Evolutionary conservation across 83 land plant species (phyloP).

Genomic region (Picea engelmannii): DNA sequence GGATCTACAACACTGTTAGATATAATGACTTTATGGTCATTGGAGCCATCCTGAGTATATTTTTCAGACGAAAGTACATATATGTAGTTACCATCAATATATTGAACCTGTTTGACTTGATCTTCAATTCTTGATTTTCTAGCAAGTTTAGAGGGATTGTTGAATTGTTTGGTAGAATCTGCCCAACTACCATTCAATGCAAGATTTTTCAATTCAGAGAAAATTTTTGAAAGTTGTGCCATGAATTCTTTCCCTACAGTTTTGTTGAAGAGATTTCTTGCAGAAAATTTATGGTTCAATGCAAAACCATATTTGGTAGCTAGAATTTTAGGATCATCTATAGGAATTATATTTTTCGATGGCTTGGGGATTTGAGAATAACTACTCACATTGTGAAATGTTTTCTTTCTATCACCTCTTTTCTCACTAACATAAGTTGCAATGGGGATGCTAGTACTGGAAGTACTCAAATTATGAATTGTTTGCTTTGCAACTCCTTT

Average conservation of each 20-base stretch:
- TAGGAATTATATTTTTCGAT: too few species aligned
- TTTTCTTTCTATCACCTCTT: too few species aligned
- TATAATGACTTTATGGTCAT: background rate
- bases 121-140: background rate
- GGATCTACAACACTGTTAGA: background rate
- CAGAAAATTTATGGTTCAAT: too few species aligned
- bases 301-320: too few species aligned
- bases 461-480: background rate
- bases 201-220: constrained; percentile 30
- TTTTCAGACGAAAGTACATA: background rate
- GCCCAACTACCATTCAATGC: constrained; percentile 20
- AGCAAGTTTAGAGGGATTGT: background rate
- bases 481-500: background rate
- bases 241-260: constrained; percentile 40
- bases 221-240: constrained; percentile 49
- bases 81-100: background rate
- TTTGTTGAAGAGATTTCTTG: constrained; percentile 17
- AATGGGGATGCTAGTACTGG: background rate
- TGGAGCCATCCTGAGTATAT: background rate
- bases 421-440: background rate
- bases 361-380: too few species aligned
- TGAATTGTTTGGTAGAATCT: background rate
- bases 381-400: too few species aligned
- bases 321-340: too few species aligned
- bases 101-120: background rate